phyloP scores from a whole-genome alignment of 129 eudicot genomes.

The Daucus carota region DNA sequence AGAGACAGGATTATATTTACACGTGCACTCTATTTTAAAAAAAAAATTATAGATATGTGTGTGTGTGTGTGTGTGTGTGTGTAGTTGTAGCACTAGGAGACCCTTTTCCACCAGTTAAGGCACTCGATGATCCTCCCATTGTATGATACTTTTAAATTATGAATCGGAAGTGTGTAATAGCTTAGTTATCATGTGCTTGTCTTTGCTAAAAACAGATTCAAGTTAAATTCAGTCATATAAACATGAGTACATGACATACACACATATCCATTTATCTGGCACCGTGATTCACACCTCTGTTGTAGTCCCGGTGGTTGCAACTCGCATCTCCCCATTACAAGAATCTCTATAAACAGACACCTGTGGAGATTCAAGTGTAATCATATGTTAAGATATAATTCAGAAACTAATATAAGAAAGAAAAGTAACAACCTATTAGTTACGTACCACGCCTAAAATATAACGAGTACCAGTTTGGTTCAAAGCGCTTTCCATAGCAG shows the following conservation, averaged over 20 bases:
- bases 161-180: background rate
- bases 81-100: background rate
- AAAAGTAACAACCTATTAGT: background rate
- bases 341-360: slow-evolving; percentile 61
- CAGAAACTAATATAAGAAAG: background rate
- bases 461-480: slow-evolving; percentile 55
- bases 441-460: slow-evolving; percentile 88
- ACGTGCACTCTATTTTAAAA: background rate
- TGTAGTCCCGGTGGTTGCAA: slow-evolving; percentile 76
- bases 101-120: background rate
- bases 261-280: background rate
- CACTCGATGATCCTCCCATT: background rate
- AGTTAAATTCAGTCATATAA: background rate
- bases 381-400: slow-evolving; percentile 3
- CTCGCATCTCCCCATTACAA: slow-evolving; percentile 43
- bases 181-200: background rate
- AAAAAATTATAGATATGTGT: background rate
- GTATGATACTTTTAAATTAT: background rate
- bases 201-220: background rate
- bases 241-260: background rate
- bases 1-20: no score
- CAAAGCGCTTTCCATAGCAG: slow-evolving; percentile 72
- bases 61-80: background rate
- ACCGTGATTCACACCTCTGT: slow-evolving; percentile 59
- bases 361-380: slow-evolving; percentile 27